Conservation (phyloP, 495 filamentous ascomycete species). For the Neurospora africana region DNA sequence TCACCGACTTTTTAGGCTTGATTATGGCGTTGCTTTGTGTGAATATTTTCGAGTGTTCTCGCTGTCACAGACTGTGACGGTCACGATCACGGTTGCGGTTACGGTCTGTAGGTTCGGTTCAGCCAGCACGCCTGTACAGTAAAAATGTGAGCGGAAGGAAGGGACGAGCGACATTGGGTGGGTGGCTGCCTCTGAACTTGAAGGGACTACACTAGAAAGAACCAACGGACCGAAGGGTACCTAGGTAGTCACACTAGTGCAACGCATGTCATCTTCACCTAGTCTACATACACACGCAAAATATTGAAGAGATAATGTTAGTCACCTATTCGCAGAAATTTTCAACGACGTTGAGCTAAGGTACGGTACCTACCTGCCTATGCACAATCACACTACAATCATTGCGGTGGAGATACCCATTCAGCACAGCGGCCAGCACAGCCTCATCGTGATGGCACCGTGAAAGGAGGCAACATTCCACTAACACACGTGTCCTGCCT, state of each 20-base stretch:
- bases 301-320: no score
- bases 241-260: no score
- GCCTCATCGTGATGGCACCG: neutral
- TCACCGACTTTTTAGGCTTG: neutral
- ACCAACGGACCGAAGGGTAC: no score
- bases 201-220: no score
- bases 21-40: neutral
- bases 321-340: no score
- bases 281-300: no score
- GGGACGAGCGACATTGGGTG: neutral
- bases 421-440: neutral
- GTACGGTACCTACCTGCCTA: neutral
- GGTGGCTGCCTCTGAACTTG: no score
- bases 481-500: neutral
- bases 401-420: neutral
- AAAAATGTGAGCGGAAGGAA: neutral
- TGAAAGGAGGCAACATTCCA: neutral
- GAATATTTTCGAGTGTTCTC: neutral
- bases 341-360: neutral
- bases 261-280: no score
- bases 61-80: neutral
- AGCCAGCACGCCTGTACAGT: neutral
- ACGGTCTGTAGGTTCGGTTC: neutral
- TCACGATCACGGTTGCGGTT: neutral
- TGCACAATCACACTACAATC: neutral